Conservation (phyloP, 179 eudicot genomes). For the Amaranthus tricolor region DNA sequence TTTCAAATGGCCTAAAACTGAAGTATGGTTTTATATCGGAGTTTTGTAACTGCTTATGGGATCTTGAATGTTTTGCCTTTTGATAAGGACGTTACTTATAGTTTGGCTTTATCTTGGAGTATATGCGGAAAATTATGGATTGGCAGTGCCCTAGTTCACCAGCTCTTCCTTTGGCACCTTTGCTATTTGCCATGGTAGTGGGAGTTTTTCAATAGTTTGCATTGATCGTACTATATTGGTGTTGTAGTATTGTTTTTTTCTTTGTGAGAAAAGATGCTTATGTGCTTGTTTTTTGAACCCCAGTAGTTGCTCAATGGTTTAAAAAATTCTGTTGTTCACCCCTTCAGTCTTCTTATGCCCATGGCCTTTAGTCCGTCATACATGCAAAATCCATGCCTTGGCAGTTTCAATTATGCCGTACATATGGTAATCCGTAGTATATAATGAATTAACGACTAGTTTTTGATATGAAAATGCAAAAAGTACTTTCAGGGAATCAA, state of each 20-base stretch:
- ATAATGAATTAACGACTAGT: not conserved
- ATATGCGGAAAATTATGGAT: no score
- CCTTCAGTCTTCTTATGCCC: no score
- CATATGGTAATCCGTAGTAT: no score
- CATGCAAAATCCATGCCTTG: not conserved
- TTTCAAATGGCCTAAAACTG: not conserved
- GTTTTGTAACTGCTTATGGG: not conserved
- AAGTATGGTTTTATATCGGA: not conserved
- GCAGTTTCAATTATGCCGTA: no score
- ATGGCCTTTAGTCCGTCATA: not conserved
- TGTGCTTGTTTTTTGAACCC: not conserved
- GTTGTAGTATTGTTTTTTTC: not conserved
- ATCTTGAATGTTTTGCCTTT: not conserved
- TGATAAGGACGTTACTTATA: not conserved
- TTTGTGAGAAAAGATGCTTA: not conserved
- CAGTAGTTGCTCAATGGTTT: not conserved
- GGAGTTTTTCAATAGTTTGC: not conserved
- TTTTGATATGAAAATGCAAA: not conserved
- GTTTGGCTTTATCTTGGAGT: not conserved
- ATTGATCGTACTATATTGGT: not conserved
- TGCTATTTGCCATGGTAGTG: not conserved
- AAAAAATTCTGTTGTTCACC: not conserved
- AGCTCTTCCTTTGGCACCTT: not conserved
- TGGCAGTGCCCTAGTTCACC: not conserved
- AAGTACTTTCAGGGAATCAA: not conserved